These are phyloP conservation scores for Luffa aegyptiaca DNA, from an alignment of 306 rosid genomes.

Conservation along the genomic window DNA sequence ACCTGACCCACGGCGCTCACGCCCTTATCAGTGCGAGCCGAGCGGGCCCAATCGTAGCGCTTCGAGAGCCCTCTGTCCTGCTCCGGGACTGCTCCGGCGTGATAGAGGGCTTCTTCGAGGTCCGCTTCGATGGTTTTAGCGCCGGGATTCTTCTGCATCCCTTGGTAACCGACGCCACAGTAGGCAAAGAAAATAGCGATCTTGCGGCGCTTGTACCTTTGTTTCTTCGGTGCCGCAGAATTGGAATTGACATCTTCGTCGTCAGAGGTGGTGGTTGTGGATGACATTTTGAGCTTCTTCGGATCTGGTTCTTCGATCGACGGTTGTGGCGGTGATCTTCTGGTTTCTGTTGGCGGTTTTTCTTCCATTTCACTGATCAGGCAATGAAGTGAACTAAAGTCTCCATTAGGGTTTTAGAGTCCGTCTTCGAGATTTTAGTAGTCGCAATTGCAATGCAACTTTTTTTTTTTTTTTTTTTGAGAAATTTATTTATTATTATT, in stretches of 20 bases:
- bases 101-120: constrained; percentile 73
- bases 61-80: constrained; percentile 61
- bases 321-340: constrained; percentile 27
- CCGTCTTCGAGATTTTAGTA: neutral
- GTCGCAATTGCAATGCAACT: neutral
- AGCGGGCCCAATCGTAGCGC: constrained; percentile 88
- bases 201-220: constrained; percentile 71
- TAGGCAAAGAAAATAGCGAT: constrained; percentile 82
- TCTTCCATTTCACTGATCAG: constrained; percentile 41
- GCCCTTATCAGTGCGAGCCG: constrained; percentile 93
- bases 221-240: constrained; percentile 22
- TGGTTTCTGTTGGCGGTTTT: constrained; percentile 27
- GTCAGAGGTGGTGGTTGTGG: constrained; percentile 60
- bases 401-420: constrained; percentile 9
- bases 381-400: constrained; percentile 6
- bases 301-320: constrained; percentile 34
- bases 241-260: constrained; percentile 38
- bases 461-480: too few species aligned
- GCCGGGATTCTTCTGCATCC: constrained; percentile 97
- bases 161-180: constrained; percentile 93
- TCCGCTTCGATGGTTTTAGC: constrained; percentile 96
- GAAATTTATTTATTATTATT: too few species aligned
- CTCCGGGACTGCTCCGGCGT: constrained; percentile 72
- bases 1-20: constrained; percentile 97
- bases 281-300: constrained; percentile 71